These are phyloP conservation scores for Fusarium poae DNA, from an alignment of 2,329 filamentous ascomycete genomes.

Conservation along the genomic window DNA sequence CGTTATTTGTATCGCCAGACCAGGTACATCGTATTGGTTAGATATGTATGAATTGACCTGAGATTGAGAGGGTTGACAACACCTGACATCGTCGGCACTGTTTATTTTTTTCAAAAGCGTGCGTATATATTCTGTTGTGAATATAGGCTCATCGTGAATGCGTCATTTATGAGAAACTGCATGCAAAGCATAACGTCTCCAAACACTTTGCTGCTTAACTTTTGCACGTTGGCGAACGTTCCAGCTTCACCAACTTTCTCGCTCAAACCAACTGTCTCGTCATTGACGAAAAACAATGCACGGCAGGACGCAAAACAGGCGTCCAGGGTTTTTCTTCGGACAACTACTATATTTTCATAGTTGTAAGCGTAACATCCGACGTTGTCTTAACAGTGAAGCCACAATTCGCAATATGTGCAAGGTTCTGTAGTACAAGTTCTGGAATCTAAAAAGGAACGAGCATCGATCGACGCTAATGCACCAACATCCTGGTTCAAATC, in stretches of 20 bases:
- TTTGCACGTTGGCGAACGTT: neutral
- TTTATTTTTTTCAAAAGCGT: neutral
- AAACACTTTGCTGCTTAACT: neutral
- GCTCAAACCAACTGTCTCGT: neutral
- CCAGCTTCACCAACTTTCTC: neutral
- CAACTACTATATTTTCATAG: neutral
- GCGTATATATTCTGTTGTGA: neutral
- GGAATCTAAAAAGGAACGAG: constrained; percentile 41
- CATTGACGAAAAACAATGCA: neutral
- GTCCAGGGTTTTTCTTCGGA: neutral
- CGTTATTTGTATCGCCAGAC: neutral
- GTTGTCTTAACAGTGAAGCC: constrained; percentile 1
- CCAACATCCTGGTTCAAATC: constrained; percentile 42
- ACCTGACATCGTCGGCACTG: neutral
- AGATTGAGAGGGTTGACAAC: neutral
- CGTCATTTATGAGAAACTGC: neutral
- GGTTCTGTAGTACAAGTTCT: constrained; percentile 40
- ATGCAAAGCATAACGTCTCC: neutral
- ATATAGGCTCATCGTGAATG: neutral
- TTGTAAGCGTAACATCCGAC: neutral
- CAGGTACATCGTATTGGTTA: neutral
- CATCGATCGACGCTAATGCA: constrained; percentile 56
- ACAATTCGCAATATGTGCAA: constrained; percentile 16
- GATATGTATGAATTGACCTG: neutral
- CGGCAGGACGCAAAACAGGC: neutral